Evolutionary conservation across 345 rosid species (phyloP), one percentile per base, ranked within the genome.

Genomic region (Trapa incisa): DNA sequence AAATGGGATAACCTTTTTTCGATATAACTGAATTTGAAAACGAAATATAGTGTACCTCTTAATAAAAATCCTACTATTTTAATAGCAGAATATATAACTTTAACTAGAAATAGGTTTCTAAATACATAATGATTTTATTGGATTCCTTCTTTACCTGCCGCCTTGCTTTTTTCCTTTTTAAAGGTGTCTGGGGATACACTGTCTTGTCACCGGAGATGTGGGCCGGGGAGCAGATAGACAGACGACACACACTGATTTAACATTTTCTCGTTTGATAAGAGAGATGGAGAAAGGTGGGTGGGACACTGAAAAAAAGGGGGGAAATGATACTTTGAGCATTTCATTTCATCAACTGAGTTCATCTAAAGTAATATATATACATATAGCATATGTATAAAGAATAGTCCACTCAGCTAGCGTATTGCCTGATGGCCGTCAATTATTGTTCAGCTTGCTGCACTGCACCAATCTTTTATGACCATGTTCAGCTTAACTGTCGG

Each of bases 221-320:
- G 48, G 63, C 32, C 42, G 35, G 50, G 36, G 37, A 14, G 48
- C 29, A 22, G 29, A 22, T 22, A 22, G 29, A 22, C 29, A 22
- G 29, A 22, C 29, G 48, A 7, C 2, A 11, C 48, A 2, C 13
- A 33, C 53, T 74, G 82, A 78, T 80, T 74, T 64, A 69, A 74
- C 83, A 61, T 73, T 75, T 79, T 77, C 77, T 77, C 75, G 78
- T 73, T 58, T 58, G 63, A 58, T 58, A 32, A 32, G 63, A 58
- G 63, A 58, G 63, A 35, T 58, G 16, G 38, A 4, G 9, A 9
- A 33, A 29, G 32, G 38, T 7, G 13, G 11, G 48, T 0, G 48
- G 0, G 48, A 45, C 29, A 22, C 29, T 22, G 48, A 0, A 11
- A 41, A 41, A 41, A 41, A 22, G 29, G 29, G 29, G 29, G 29